Evolutionary conservation across 116 monocot genomes (phyloP), one percentile per base, ranked within the genome.

Genomic region (Zostera marina): DNA sequence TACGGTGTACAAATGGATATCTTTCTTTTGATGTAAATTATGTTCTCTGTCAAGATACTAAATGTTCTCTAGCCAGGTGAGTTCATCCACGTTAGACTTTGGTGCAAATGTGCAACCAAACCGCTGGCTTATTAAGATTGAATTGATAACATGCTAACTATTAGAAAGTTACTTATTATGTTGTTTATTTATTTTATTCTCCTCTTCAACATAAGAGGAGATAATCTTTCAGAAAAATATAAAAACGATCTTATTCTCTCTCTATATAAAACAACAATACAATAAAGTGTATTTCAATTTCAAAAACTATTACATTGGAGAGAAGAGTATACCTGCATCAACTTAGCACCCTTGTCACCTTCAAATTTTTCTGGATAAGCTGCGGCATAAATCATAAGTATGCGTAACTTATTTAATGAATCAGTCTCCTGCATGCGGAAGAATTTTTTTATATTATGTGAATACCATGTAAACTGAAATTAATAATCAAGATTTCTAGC

Each of bases 281-380:
- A 25, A 40, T 22, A 15, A 61, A 25, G 23, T 21, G 61, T 22
- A 61, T 44, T 47, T 46, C 21, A 23, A 47, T 46, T 47, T 22
- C 24, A 10, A 3, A 51, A 51, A 51, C 16, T 10, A 14, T 21
- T 5, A 47, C 20, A 47, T 22, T 10, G 25, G 44, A 32, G n/a
- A 68, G 38, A 12, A 45, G 41, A 38, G 64, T 41, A 8, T 63
- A 85, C 96, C 82, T 96, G 85, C 89, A 89, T 85, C 68, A 96
- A 65, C 61, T 89, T 89, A 60, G 59, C 47, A 56, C 85, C 85
- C 69, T 79, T 89, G 66, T 96, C 89, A 42, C 86, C 85, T 66
- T 80, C 80, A 76, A 96, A 85, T 68, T 89, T 96, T 57, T 89
- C 89, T 41, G 96, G 96, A 77, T 83, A 86, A 19, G 80, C 65